Evolutionary conservation across 805 yeast genomes (phyloP), one percentile per base, ranked within the genome.

Genomic region (Ogataea ganodermae): DNA sequence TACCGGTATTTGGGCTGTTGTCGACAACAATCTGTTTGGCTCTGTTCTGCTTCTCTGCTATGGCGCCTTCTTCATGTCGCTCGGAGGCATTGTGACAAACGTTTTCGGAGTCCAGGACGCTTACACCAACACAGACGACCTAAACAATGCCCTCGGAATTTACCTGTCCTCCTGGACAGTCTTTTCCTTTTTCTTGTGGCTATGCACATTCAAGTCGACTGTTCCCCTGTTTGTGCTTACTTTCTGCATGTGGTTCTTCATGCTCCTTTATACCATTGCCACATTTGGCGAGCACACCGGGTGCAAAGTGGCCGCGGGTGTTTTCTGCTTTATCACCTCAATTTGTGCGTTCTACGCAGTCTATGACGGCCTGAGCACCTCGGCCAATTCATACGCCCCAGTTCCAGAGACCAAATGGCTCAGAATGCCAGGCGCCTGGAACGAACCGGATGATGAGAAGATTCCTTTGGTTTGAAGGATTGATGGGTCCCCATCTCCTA

Each of bases 1-100:
- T 33, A 69, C 76, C 30, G 83, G 83, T 31, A 59, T 75, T 16
- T 79, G 80, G 80, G 79, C 78, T 46, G 59, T 78, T 45, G 65
- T 69, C 28, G 63, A 69, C 38, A 79, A 79, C 50, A 77, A 76
- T 59, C 66, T 76, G 6, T 78, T 76, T 60, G 82, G 77, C 33
- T 75, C 76, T 10, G 71, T 76, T 6, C 72, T 77, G 10, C 63
- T 78, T 43, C 63, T 70, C 23, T 70, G 74, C 38, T 76, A 68
- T 59, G 83, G 81, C 35, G 75, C 77, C 4, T 78, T 78, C 62
- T 76, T 78, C 67, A 61, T 71, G 56, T 63, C 74, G 4, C 74
- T 62, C 52, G 81, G 77, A 39, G 75, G 74, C 21, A 67, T 76
- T 14, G 60, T 66, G 47, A 67, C 77, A 13, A 69, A 69, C 32